Conservation (phyloP, 2,329 filamentous ascomycete species). For the Incumbomyces lentus region DNA sequence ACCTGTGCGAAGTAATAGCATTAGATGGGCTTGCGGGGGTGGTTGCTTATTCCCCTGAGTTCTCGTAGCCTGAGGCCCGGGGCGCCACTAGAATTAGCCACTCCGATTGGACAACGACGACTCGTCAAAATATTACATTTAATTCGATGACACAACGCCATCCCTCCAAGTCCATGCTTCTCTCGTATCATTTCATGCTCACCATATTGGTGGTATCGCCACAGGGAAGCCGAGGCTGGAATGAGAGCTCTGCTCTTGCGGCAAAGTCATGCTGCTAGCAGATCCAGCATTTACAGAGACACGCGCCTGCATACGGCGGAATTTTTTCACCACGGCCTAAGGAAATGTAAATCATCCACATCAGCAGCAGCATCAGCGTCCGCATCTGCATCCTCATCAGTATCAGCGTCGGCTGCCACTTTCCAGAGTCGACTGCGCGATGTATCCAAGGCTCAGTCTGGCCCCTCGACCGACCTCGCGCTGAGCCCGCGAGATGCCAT, state of each 20-base stretch:
- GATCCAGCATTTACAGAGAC: not conserved
- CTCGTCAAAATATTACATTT: no score
- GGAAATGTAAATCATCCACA: not conserved
- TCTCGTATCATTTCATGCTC: no score
- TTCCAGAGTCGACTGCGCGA: not conserved
- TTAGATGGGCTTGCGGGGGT: no score
- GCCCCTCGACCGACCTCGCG: not conserved
- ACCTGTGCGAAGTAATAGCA: no score
- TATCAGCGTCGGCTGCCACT: not conserved
- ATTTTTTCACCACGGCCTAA: not conserved
- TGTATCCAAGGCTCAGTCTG: not conserved
- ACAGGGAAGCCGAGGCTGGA: not conserved
- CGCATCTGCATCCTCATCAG: not conserved
- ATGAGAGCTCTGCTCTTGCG: conserved; percentile 5
- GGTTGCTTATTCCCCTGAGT: no score
- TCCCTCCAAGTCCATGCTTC: no score
- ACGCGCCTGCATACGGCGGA: not conserved
- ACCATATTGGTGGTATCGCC: no score
- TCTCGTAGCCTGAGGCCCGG: no score
- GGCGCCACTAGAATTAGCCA: no score
- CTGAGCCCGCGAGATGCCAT: not conserved
- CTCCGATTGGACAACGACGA: no score
- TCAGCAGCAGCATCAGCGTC: not conserved
- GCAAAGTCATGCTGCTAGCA: conserved; percentile 3
- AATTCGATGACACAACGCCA: no score